These are phyloP conservation scores for Raffaelea deltoideospora DNA, from an alignment of 2,329 filamentous ascomycete species.

Conservation along the genomic window DNA sequence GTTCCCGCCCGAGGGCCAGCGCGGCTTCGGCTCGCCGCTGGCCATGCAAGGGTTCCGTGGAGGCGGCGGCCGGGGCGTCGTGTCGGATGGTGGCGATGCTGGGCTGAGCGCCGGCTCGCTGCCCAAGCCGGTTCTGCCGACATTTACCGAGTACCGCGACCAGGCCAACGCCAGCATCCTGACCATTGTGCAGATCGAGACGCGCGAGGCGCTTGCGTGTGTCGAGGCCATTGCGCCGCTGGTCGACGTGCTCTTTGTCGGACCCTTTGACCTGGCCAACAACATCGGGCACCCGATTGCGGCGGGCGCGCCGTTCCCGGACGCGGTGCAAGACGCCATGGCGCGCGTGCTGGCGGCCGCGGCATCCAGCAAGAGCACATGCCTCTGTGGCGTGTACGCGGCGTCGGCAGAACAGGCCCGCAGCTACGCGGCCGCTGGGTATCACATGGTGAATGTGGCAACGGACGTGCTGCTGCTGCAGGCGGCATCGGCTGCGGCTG, in stretches of 20 bases:
- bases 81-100: too few relatives aligned
- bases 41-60: constrained; percentile 29
- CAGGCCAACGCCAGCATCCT: constrained; percentile 41
- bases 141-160: constrained; percentile 38
- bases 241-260: constrained; percentile 51
- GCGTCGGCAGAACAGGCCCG: constrained; percentile 40
- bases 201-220: constrained; percentile 41
- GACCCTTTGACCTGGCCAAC: constrained; percentile 51
- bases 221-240: constrained; percentile 48
- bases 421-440: constrained; percentile 37
- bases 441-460: constrained; percentile 45
- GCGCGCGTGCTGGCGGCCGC: constrained; percentile 38
- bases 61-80: background rate
- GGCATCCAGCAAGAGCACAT: constrained; percentile 45
- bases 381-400: constrained; percentile 50
- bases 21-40: constrained; percentile 42
- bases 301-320: constrained; percentile 41
- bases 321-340: constrained; percentile 44
- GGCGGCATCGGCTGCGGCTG: constrained; percentile 25
- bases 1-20: constrained; percentile 37
- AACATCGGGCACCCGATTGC: constrained; percentile 48
- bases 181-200: constrained; percentile 56
- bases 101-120: too few relatives aligned
- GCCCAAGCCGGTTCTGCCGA: constrained; percentile 25
- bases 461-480: constrained; percentile 40